Percentiles rank a stretch among this genome's conserved stretches.
These are phyloP conservation scores for Gremmenia infestans DNA, from an alignment of 2,329 filamentous ascomycete species.

Conservation along the genomic window DNA sequence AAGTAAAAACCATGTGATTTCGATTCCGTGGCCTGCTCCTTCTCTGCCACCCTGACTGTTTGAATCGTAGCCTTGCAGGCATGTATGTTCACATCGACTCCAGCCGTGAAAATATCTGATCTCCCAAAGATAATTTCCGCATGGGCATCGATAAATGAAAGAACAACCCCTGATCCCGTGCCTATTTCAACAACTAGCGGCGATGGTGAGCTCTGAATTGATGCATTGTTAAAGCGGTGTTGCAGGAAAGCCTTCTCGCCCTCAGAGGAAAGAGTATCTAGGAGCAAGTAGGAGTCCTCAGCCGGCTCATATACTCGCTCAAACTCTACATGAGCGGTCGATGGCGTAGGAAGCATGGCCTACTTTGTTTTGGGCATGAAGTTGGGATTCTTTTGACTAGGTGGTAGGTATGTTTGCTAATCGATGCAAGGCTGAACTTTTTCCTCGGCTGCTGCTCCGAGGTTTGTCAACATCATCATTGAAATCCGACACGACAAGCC, in stretches of 20 bases:
- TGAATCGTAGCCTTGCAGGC: slow-evolving; percentile 71
- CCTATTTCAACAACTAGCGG: slow-evolving; percentile 81
- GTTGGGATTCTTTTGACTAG: background rate
- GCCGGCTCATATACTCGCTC: slow-evolving; percentile 89
- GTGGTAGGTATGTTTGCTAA: background rate
- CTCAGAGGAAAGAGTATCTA: slow-evolving; percentile 78
- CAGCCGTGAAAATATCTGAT: slow-evolving; percentile 63
- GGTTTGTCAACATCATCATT: background rate
- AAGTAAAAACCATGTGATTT: slow-evolving; percentile 49
- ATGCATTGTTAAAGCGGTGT: slow-evolving; percentile 12
- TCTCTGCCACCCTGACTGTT: slow-evolving; percentile 54
- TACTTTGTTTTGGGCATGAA: background rate
- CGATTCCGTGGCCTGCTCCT: slow-evolving; percentile 33
- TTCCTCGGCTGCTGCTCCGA: slow-evolving; percentile 7
- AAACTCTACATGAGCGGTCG: slow-evolving; percentile 86
- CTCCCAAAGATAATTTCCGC: slow-evolving; percentile 67
- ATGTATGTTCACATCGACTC: slow-evolving; percentile 79
- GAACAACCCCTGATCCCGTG: slow-evolving; percentile 87
- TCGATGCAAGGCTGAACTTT: slow-evolving; percentile 15
- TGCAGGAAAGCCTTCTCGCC: slow-evolving; percentile 27
- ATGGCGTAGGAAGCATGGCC: slow-evolving; percentile 84
- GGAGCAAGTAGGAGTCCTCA: slow-evolving; percentile 90
- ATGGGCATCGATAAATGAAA: slow-evolving; percentile 80
- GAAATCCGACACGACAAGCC: background rate
- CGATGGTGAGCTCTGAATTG: slow-evolving; percentile 32